Evolutionary conservation across 2,329 filamentous ascomycete species (phyloP).

Genomic region (Cryphonectria naterciae): DNA sequence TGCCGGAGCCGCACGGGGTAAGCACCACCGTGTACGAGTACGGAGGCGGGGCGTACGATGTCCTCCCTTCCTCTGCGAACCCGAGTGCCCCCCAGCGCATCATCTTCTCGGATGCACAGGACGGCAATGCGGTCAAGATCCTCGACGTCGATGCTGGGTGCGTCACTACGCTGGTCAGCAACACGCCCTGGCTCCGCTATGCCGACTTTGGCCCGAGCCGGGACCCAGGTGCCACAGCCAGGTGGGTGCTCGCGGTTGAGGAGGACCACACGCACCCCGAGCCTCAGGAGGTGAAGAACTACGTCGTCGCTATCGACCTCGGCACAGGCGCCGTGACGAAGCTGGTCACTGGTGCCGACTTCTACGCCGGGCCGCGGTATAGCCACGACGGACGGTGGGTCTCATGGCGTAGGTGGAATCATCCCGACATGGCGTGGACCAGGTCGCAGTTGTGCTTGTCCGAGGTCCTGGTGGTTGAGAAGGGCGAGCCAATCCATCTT

Average conservation of each 20-base stretch:
- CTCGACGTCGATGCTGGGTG: conserved; percentile 44
- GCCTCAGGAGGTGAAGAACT: conserved; percentile 41
- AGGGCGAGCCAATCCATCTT: conserved; percentile 37
- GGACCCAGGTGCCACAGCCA: conserved; percentile 20
- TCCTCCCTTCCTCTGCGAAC: conserved; percentile 34
- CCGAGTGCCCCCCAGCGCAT: conserved; percentile 36
- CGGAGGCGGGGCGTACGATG: conserved; percentile 23
- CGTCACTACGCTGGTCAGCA: conserved; percentile 39
- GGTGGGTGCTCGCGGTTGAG: conserved; percentile 55
- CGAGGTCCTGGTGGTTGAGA: conserved; percentile 40
- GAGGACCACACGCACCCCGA: conserved; percentile 51
- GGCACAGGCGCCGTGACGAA: conserved; percentile 46
- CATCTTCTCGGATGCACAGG: conserved; percentile 50
- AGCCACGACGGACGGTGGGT: conserved; percentile 50
- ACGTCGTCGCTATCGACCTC: conserved; percentile 45
- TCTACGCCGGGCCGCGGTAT: conserved; percentile 56
- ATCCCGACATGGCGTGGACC: conserved; percentile 57
- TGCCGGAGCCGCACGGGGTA: conserved; percentile 31
- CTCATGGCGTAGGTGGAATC: conserved; percentile 59
- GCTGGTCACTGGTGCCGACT: conserved; percentile 52
- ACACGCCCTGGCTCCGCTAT: conserved; percentile 44
- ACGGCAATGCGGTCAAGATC: conserved; percentile 45
- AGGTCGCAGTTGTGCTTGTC: conserved; percentile 49
- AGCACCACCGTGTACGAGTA: conserved; percentile 25
- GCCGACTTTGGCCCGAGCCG: conserved; percentile 50